Conservation (phyloP, 257 asterid genomes). For the Primulina tabacum region DNA sequence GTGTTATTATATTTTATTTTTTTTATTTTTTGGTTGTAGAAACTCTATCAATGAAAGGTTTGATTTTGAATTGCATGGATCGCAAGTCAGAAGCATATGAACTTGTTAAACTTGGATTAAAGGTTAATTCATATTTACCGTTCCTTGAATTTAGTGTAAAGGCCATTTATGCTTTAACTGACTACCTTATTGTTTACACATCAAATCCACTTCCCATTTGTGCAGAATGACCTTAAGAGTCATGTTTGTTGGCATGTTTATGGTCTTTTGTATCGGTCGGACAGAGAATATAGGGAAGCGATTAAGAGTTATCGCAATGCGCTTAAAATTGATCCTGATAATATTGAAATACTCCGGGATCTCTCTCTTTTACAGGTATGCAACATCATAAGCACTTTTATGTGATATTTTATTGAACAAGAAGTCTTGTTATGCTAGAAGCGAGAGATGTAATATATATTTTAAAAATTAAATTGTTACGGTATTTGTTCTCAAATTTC, state of each 20-base stretch:
- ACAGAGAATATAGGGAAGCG: constrained; percentile 98
- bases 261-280: constrained; percentile 95
- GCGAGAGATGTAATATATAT: neutral
- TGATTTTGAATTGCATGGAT: constrained; percentile 94
- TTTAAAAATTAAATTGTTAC: constrained; percentile 6
- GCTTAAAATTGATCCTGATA: constrained; percentile 90
- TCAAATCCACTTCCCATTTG: constrained; percentile 31
- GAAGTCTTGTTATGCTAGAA: neutral
- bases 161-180: constrained; percentile 20
- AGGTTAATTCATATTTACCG: constrained; percentile 44
- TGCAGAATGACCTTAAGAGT: constrained; percentile 99
- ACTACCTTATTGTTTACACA: constrained; percentile 1
- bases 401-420: neutral
- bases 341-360: constrained; percentile 94
- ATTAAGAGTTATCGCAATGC: constrained; percentile 98
- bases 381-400: neutral
- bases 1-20: constrained; percentile 14
- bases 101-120: constrained; percentile 91
- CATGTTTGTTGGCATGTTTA: constrained; percentile 99
- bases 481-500: neutral
- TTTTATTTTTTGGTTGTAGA: constrained; percentile 48
- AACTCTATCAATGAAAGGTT: constrained; percentile 96
- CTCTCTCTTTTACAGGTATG: constrained; percentile 93
- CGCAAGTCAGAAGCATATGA: constrained; percentile 98
- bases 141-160: neutral